Evolutionary conservation across 2,329 filamentous ascomycete genomes (phyloP).

Genomic region (Endoconidiophora laricicola): DNA sequence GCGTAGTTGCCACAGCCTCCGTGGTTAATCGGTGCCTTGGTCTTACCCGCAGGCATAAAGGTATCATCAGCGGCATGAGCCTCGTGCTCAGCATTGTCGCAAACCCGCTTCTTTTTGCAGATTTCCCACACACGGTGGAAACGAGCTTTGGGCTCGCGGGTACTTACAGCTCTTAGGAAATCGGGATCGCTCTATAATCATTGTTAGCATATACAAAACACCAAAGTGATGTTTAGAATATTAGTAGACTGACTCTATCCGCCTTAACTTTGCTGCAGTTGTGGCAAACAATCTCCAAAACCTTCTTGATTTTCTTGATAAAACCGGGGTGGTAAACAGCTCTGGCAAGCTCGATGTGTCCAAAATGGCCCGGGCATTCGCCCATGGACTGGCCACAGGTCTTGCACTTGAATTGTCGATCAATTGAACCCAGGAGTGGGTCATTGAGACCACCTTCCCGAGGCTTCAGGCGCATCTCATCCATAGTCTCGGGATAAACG

Average conservation of each 20-base stretch:
- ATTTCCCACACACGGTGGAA: constrained; percentile 86
- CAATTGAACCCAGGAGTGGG: constrained; percentile 87
- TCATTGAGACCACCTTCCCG: constrained; percentile 89
- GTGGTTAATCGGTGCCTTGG: constrained; percentile 41
- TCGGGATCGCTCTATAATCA: constrained; percentile 57
- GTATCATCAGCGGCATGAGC: constrained; percentile 53
- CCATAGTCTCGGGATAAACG: constrained; percentile 98
- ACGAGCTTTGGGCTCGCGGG: constrained; percentile 82
- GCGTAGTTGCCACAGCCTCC: constrained; percentile 88
- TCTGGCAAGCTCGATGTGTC: constrained; percentile 92
- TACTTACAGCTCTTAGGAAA: constrained; percentile 64
- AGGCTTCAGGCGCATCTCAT: constrained; percentile 80
- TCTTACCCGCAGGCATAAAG: constrained; percentile 42
- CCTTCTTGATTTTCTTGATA: constrained; percentile 98
- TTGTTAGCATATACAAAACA: constrained; percentile 37
- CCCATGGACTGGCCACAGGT: constrained; percentile 93
- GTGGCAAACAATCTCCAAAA: constrained; percentile 96
- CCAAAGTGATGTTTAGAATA: constrained; percentile 14
- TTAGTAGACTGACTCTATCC: constrained; percentile 78
- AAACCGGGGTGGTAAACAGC: constrained; percentile 93
- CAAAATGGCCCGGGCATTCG: constrained; percentile 94
- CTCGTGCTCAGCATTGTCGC: constrained; percentile 61
- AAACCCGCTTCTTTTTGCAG: constrained; percentile 75
- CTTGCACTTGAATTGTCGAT: constrained; percentile 86
- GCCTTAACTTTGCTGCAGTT: constrained; percentile 96